Base-by-base conservation (phyloP, 176 grass and related monocot genomes). In the Phragmites australis region DNA sequence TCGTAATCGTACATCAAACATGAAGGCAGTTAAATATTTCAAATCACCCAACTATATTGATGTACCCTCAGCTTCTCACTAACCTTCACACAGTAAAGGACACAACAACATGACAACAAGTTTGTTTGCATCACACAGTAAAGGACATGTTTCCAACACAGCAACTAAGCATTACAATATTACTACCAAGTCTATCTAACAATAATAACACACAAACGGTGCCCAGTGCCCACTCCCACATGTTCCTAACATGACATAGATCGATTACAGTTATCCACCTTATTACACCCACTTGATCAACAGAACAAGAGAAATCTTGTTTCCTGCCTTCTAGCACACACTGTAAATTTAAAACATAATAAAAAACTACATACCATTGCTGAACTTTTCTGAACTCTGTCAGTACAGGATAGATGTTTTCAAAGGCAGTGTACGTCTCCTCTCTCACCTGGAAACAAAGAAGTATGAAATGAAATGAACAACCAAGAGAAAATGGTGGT, bases 341-440 rank as follows among this genome's bases (percentile, higher is more conserved):
- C 6, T 27, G 42, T 12, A 51, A 39, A 73, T 37, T 34, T 51
- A 82, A 82, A 68, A 40, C 19, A 43, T 48, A 10, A 40, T n/a
- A 54, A 45, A 30, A 72, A 72, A 26, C 6, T 34, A 26, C 44
- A 15, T 93, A 98, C 95, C 92, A 92, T 86, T 94, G 92, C 69
- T 94, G 92, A 49, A 90, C 80, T 90, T 98, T 98, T 79, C 92
- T 88, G 81, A 98, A 98, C 81, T 94, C 92, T 34, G 86, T 54
- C 13, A 94, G 74, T 39, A 98, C 92, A 76, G 92, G 95, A 77
- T 98, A 98, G 85, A 98, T 98, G 54, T 98, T 98, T 54, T 98
- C 92, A 10, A 94, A 94, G 26, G 95, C 95, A 2, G 95, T 98
- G 61, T 98, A 98, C 1, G 95, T 98, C 83, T 98, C 95, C 64